phyloP scores from a whole-genome alignment of 352 stramenopile genomes.

The Phytophthora rubi region DNA sequence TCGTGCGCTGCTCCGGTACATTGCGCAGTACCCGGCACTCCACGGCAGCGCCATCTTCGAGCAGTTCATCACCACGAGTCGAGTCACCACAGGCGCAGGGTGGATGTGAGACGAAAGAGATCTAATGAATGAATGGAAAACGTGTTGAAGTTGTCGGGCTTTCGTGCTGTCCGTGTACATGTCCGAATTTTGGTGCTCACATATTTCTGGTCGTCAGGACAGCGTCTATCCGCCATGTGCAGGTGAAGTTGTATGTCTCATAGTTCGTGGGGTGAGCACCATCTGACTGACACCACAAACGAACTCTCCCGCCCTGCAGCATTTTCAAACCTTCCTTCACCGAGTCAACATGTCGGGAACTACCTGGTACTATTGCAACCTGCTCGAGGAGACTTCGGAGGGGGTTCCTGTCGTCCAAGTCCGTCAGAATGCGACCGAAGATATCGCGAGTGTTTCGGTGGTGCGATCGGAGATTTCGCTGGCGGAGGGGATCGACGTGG shows the following conservation, averaged over 20 bases:
- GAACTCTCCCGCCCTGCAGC: slow-evolving; percentile 24
- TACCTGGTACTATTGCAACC: slow-evolving; percentile 41
- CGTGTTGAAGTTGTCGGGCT: slow-evolving; percentile 7
- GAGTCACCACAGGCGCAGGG: slow-evolving; percentile 4
- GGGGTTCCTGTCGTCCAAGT: slow-evolving; percentile 21
- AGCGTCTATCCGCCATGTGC: slow-evolving; percentile 14
- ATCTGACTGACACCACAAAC: slow-evolving; percentile 19
- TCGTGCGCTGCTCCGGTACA: slow-evolving; percentile 45
- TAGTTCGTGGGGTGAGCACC: slow-evolving; percentile 6
- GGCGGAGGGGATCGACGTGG: neutral
- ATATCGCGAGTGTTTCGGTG: neutral
- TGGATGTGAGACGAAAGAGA: slow-evolving; percentile 12
- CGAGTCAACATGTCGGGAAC: slow-evolving; percentile 24
- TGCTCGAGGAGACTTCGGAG: slow-evolving; percentile 11
- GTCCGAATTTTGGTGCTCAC: slow-evolving; percentile 12
- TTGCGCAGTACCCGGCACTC: slow-evolving; percentile 42
- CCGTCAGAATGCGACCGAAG: slow-evolving; percentile 15
- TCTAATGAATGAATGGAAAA: neutral
- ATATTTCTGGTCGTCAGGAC: slow-evolving; percentile 24
- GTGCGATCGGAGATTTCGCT: neutral
- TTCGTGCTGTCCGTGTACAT: neutral
- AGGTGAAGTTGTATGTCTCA: slow-evolving; percentile 28
- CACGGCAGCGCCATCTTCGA: slow-evolving; percentile 50
- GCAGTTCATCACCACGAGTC: slow-evolving; percentile 41
- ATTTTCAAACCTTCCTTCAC: slow-evolving; percentile 16